A percentile compares a stretch with the other conserved stretches of the same genome.
Evolutionary conservation across 2,329 filamentous ascomycete genomes (phyloP).

Genomic region (Ilyonectria sp.): DNA sequence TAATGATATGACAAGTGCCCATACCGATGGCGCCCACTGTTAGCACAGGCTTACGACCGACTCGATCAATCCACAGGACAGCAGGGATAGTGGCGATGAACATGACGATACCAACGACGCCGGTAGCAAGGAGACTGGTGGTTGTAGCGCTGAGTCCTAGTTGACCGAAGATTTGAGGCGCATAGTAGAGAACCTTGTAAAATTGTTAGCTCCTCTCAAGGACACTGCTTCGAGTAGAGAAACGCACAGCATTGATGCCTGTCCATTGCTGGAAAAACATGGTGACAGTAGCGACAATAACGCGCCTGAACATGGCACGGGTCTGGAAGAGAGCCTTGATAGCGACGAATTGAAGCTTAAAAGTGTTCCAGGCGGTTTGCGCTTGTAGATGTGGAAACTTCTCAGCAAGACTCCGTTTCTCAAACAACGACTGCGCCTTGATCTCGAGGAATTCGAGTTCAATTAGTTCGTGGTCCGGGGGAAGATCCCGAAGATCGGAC

Average conservation of each 20-base stretch:
- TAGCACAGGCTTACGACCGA: slow-evolving; percentile 75
- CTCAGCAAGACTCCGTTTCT: slow-evolving; percentile 78
- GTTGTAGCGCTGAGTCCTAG: slow-evolving; percentile 70
- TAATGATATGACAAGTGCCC: slow-evolving; percentile 79
- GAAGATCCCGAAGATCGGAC: slow-evolving; percentile 74
- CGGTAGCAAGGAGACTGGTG: slow-evolving; percentile 75
- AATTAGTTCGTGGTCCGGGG: slow-evolving; percentile 76
- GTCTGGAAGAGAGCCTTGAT: slow-evolving; percentile 76
- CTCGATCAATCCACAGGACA: slow-evolving; percentile 75
- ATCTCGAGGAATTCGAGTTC: slow-evolving; percentile 87
- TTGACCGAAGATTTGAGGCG: slow-evolving; percentile 78
- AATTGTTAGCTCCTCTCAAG: background rate
- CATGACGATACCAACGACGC: slow-evolving; percentile 80
- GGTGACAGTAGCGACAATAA: slow-evolving; percentile 73
- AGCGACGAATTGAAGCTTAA: slow-evolving; percentile 79
- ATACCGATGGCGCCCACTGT: slow-evolving; percentile 78
- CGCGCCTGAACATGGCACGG: slow-evolving; percentile 76
- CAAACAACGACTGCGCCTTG: slow-evolving; percentile 83
- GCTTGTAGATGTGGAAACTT: slow-evolving; percentile 77
- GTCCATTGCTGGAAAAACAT: slow-evolving; percentile 71
- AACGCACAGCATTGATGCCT: slow-evolving; percentile 67
- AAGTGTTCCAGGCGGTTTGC: slow-evolving; percentile 73
- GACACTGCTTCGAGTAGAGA: background rate
- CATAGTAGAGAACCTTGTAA: slow-evolving; percentile 71
- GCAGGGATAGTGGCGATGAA: slow-evolving; percentile 78